Base-by-base conservation (phyloP, 768 basidiomycete genomes). In the Polyporus arcularius region DNA sequence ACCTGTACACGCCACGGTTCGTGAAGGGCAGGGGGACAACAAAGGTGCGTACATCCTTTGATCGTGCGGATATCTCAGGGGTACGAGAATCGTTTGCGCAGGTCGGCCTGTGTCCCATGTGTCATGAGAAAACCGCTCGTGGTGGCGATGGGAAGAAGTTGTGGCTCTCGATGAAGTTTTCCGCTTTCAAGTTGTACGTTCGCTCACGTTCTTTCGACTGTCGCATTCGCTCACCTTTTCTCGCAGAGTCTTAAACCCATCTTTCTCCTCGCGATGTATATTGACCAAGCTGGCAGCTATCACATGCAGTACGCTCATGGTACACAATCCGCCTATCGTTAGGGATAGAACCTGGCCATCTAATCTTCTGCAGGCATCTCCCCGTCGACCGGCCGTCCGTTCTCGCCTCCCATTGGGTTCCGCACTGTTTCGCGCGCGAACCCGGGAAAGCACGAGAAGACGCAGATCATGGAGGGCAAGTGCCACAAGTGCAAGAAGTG, bases 231-330 rank as follows among this genome's bases (percentile, higher is more conserved):
- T 40, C 32, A 38, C 9, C 16, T n/a, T 4, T 28, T 10, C 26
- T n/a, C 48, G 4, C 51, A 53, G 52, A 53, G 52, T 41, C 18
- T 26, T 4, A 0, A 15, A 9, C n/a, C 15, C 32, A 35, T 32
- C 21, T 32, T 14, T 15, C 16, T 31, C 9, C 15, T 35, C 12
- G 18, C 32, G 51, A 18, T 26, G 21, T 14, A 14, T 26, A 26
- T 21, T 48, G 26, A 48, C 28, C 1, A 10, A 5, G 11, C 8
- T 26, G 10, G 11, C 53, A 92, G 90, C 71, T 92, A 92, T 66
- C 91, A 93, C 68, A 83, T 93, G 85, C 90, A 92, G 67, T 90
- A 90, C 61, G 78, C 81, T 3, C 90, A 92, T 68, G 90, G 90
- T 89, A 76, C 5, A 76, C 14, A 32, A 6, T 57, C 32, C 15